Percentiles rank a stretch among this genome's conserved stretches.
Evolutionary conservation across 2,329 filamentous ascomycete species (phyloP).

Genomic region (Trichoderma pleuroti): DNA sequence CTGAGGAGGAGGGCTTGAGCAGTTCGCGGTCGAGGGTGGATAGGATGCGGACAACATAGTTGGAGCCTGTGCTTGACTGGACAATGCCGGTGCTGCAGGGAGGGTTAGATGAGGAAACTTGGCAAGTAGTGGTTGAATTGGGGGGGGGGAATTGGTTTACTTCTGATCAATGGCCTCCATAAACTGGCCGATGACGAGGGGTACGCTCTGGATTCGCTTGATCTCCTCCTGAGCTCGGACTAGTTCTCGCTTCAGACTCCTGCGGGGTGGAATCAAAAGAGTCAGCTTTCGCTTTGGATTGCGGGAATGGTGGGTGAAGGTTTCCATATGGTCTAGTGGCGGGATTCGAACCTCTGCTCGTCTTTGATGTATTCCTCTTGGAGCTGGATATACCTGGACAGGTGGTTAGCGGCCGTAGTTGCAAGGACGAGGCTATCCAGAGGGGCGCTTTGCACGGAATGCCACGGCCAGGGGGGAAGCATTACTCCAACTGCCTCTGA

Average conservation of each 20-base stretch:
- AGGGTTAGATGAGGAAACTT: neutral
- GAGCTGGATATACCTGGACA: slow-evolving; percentile 77
- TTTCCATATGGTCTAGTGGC: neutral
- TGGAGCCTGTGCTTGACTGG: slow-evolving; percentile 95
- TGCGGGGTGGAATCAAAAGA: slow-evolving; percentile 35
- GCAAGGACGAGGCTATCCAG: neutral
- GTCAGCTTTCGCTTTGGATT: neutral
- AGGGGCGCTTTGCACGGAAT: neutral
- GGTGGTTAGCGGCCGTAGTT: slow-evolving; percentile 28
- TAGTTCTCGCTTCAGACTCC: slow-evolving; percentile 93
- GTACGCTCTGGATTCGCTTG: slow-evolving; percentile 98
- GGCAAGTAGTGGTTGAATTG: neutral
- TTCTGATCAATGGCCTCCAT: slow-evolving; percentile 99
- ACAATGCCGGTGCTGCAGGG: slow-evolving; percentile 83
- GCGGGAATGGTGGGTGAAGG: neutral
- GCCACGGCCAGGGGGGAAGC: neutral
- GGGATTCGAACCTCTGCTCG: slow-evolving; percentile 72
- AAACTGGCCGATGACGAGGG: slow-evolving; percentile 96
- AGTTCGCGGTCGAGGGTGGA: slow-evolving; percentile 97
- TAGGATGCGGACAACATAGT: slow-evolving; percentile 97
- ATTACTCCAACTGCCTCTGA: slow-evolving; percentile 88
- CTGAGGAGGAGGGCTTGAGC: slow-evolving; percentile 95
- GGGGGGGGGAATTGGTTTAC: slow-evolving; percentile 44
- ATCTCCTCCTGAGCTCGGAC: slow-evolving; percentile 98
- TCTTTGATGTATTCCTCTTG: slow-evolving; percentile 99